Conservation (phyloP, 1,139 yeast species). For the Pichia sp. region DNA sequence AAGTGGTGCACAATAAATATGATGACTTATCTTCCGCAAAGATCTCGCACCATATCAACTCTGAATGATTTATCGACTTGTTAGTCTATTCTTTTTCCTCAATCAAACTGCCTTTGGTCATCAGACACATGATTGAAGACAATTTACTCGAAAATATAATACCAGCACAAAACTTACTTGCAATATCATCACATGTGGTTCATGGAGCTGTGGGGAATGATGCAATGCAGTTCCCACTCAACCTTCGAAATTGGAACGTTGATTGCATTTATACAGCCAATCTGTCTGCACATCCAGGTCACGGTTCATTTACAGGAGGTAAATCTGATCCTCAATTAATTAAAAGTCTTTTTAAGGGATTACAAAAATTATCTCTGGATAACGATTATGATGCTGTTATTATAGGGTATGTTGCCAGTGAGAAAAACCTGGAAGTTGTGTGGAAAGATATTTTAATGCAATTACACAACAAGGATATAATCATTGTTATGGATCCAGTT, state of each 20-base stretch:
- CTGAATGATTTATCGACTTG: too few species aligned
- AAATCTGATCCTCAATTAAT: slow-evolving; percentile 28
- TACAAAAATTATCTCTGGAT: slow-evolving; percentile 26
- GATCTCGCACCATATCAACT: too few species aligned
- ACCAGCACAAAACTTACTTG: slow-evolving; percentile 24
- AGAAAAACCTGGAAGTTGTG: slow-evolving; percentile 37
- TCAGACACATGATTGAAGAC: neutral
- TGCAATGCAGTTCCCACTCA: slow-evolving; percentile 60
- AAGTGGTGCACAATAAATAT: too few species aligned
- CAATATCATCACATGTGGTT: slow-evolving; percentile 60
- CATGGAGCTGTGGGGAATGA: slow-evolving; percentile 66
- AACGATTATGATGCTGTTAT: slow-evolving; percentile 43
- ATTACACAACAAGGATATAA: slow-evolving; percentile 3
- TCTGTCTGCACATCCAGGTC: slow-evolving; percentile 65
- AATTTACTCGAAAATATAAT: neutral
- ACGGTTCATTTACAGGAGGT: slow-evolving; percentile 42
- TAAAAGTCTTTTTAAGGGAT: slow-evolving; percentile 31
- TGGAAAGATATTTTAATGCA: slow-evolving; percentile 27
- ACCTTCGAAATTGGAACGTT: slow-evolving; percentile 61
- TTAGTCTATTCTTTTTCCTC: too few species aligned
- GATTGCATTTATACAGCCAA: slow-evolving; percentile 60
- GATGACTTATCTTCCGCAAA: too few species aligned
- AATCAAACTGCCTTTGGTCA: too few species aligned
- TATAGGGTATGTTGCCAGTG: slow-evolving; percentile 57
- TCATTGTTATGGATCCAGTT: slow-evolving; percentile 56